Conservation (phyloP, 176 grass and related monocot genomes). For the Musa acuminata region DNA sequence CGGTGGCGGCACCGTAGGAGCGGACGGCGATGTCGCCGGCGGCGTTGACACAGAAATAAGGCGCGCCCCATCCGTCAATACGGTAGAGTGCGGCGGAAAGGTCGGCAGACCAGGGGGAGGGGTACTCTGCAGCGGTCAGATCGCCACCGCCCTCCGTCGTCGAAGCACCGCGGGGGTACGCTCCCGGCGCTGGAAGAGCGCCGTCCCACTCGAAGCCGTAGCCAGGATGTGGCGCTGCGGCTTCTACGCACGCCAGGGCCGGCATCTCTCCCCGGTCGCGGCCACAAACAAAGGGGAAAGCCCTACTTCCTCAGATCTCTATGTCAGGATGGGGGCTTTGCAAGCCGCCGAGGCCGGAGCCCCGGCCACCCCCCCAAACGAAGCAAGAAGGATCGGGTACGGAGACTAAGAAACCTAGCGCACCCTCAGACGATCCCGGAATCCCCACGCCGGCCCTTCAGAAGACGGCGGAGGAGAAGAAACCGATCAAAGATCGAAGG, state of each 20-base stretch:
- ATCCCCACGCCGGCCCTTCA: constrained; percentile 16
- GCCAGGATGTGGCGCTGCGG: neutral
- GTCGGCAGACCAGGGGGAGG: constrained; percentile 8
- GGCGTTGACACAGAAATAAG: constrained; percentile 17
- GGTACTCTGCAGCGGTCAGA: neutral
- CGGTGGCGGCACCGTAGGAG: constrained; percentile 2
- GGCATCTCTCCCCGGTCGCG: constrained; percentile 17
- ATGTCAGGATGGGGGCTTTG: neutral
- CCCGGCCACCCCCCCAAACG: constrained; percentile 12
- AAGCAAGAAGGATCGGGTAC: neutral
- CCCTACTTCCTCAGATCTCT: neutral
- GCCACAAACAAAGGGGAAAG: neutral
- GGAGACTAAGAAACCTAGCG: neutral
- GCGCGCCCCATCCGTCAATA: constrained; percentile 14
- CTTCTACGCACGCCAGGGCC: constrained; percentile 9
- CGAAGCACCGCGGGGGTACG: neutral
- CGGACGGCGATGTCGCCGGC: constrained; percentile 18
- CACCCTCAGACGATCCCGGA: neutral
- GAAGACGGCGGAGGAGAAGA: neutral
- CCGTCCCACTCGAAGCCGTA: neutral
- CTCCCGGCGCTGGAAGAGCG: neutral
- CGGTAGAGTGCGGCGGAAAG: constrained; percentile 18
- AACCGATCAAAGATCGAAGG: neutral
- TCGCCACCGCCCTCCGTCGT: neutral
- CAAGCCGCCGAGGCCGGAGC: constrained; percentile 14